A percentile compares a stretch with the other conserved stretches of the same genome.
phyloP scores from a whole-genome alignment of 2,329 filamentous ascomycete genomes.

The Penicillium sp. region DNA sequence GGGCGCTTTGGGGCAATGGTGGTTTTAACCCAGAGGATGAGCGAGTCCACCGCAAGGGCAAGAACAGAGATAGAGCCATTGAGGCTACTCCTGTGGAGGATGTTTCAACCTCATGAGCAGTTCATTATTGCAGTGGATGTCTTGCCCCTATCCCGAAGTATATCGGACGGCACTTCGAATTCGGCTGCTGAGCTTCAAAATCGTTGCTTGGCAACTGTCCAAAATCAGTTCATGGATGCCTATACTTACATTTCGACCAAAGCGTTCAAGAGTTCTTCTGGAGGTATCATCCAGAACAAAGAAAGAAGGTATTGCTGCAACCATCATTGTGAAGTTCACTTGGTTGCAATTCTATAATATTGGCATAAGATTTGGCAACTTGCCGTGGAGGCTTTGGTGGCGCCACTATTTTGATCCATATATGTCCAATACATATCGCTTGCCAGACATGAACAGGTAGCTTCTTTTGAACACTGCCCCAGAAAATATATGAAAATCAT shows the following conservation, averaged over 20 bases:
- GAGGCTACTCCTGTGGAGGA: conserved; percentile 5
- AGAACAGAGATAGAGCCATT: conserved; percentile 36
- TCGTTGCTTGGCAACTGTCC: not conserved
- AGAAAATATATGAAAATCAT: too few relatives aligned
- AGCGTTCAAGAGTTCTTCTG: not conserved
- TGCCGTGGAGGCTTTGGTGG: too few relatives aligned
- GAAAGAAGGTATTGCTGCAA: not conserved
- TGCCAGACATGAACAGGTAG: too few relatives aligned
- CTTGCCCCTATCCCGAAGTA: not conserved
- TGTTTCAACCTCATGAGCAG: not conserved
- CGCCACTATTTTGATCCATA: too few relatives aligned
- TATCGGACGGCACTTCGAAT: conserved; percentile 7
- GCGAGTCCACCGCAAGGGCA: conserved; percentile 82
- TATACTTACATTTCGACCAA: not conserved
- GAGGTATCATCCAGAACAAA: not conserved
- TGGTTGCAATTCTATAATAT: not conserved
- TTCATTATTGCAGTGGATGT: not conserved
- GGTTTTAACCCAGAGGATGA: conserved; percentile 91
- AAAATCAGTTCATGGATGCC: not conserved
- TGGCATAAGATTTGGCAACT: not conserved
- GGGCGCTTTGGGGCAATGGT: conserved; percentile 92
- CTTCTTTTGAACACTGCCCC: too few relatives aligned
- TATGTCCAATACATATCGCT: too few relatives aligned
- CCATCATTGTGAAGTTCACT: not conserved
- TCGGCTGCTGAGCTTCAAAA: not conserved